Base-by-base conservation (phyloP, 768 basidiomycete species). In the Podaxis sp. region DNA sequence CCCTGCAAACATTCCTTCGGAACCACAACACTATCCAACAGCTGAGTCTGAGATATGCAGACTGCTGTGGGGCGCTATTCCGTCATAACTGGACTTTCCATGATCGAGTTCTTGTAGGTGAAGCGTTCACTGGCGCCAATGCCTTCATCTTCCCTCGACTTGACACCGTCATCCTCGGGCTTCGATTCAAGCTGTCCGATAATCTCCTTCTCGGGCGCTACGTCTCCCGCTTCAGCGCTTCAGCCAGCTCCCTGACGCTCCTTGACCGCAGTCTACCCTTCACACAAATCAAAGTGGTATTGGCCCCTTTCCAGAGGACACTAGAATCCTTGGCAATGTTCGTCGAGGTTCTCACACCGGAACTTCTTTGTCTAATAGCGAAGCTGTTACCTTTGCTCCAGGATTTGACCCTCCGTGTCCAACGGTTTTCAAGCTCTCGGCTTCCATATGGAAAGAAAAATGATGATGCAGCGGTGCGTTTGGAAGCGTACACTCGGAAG, bases 81-180 rank as follows among this genome's bases (percentile, higher is more conserved):
- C 48, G n/a, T 1, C 46, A 51, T 7, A 36, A 59, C 30, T 50
- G 48, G 58, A 13, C 36, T 20, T 3, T 50, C 12, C 58, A 59
- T 28, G 48, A 59, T 38, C 58, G 33, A 13, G 58, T 59, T 8
- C 48, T 59, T 15, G 28, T 59, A 24, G 58, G 58, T 8, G 48
- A 51, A 7, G 48, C 49, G 6, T 59, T 59, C 58, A 50, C 44
- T 10, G 49, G 22, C 11, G 7, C 17, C 22, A 59, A 59, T 17
- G 58, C 48, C 22, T 12, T 51, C 33, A 50, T 7, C 22, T 59
- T 59, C 12, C 58, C 58, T 17, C 48, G 24, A 49, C 36, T 59
- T 4, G 58, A 59, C 26, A 59, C 2, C 22, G 30, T 38, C 11
- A 50, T n/a, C 5, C 58, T 51, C 11, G 58, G 58, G 7, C 58